A percentile compares a stretch with the other conserved stretches of the same genome.
Conservation (phyloP, 2,329 filamentous ascomycete genomes). For the Nigrograna mackinnonii region DNA sequence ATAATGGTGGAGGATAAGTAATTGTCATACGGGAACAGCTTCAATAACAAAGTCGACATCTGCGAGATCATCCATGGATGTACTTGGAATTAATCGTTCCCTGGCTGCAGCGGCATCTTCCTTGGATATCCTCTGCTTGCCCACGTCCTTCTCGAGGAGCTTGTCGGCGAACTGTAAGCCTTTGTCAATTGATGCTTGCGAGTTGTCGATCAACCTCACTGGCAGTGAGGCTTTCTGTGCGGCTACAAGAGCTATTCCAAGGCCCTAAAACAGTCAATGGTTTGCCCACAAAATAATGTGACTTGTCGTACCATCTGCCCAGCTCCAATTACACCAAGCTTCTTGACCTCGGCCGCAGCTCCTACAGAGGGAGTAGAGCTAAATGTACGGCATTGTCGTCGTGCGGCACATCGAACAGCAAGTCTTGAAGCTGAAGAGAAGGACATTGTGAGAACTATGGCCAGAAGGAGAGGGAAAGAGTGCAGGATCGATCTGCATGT, state of each 20-base stretch:
- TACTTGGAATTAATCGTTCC: constrained; percentile 69
- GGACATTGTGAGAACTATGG: constrained; percentile 25
- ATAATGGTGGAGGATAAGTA: neutral
- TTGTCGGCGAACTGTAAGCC: constrained; percentile 92
- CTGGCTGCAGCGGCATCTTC: constrained; percentile 76
- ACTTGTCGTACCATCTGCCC: constrained; percentile 81
- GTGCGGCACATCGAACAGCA: constrained; percentile 19
- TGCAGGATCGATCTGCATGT: constrained; percentile 6
- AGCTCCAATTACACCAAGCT: constrained; percentile 87
- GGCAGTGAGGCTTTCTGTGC: constrained; percentile 81
- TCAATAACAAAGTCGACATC: constrained; percentile 97
- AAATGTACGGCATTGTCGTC: constrained; percentile 57
- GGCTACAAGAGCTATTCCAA: constrained; percentile 94
- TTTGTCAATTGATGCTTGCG: constrained; percentile 83
- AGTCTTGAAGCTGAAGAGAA: constrained; percentile 35
- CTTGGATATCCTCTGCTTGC: constrained; percentile 83
- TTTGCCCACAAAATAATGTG: neutral
- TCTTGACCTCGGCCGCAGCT: constrained; percentile 76
- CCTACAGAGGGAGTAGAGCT: constrained; percentile 65
- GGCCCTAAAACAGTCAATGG: constrained; percentile 62
- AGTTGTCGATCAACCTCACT: constrained; percentile 84
- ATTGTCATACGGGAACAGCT: constrained; percentile 71
- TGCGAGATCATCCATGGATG: constrained; percentile 74
- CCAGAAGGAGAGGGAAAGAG: neutral
- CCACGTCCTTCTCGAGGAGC: constrained; percentile 88